Percentiles rank a stretch among this genome's conserved stretches.
Evolutionary conservation across 768 basidiomycete genomes (phyloP).

Genomic region (Pilatotrama ljubarskyi): DNA sequence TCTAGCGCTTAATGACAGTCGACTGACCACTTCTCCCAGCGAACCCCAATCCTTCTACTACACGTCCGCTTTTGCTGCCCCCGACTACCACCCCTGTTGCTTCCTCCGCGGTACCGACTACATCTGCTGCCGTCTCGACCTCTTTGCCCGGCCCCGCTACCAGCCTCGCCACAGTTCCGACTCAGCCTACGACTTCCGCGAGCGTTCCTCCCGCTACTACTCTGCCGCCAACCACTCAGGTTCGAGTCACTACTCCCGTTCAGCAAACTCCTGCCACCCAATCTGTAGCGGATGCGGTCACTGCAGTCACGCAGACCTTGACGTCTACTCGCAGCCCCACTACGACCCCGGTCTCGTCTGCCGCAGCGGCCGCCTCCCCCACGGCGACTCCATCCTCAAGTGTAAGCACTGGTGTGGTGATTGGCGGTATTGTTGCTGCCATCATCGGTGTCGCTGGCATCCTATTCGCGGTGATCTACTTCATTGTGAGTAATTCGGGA

Average conservation of each 20-base stretch:
- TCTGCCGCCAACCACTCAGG: not conserved
- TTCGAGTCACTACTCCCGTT: not conserved
- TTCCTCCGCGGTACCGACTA: too few relatives aligned
- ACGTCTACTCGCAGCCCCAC: not conserved
- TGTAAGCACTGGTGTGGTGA: constrained; percentile 30
- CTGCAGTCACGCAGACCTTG: constrained; percentile 3
- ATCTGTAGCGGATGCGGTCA: not conserved
- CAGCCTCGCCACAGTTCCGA: not conserved
- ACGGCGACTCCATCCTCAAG: not conserved
- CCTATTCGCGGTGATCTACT: constrained; percentile 34
- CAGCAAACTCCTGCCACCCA: not conserved
- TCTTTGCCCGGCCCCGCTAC: not conserved
- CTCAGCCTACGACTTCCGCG: not conserved
- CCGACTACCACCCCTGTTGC: not conserved
- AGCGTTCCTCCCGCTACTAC: not conserved
- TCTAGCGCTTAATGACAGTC: not conserved
- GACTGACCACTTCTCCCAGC: too few relatives aligned
- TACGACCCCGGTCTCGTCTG: not conserved
- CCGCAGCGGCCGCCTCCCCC: constrained; percentile 10
- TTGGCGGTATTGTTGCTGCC: constrained; percentile 38
- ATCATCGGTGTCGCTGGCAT: constrained; percentile 36
- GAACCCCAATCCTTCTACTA: not conserved
- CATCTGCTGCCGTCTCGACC: not conserved
- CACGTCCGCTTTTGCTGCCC: not conserved
- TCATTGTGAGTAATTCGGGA: constrained; percentile 34